A percentile compares a stretch with the other conserved stretches of the same genome.
phyloP scores from a whole-genome alignment of 495 filamentous ascomycete species.

The Trichocladium antarcticum region DNA sequence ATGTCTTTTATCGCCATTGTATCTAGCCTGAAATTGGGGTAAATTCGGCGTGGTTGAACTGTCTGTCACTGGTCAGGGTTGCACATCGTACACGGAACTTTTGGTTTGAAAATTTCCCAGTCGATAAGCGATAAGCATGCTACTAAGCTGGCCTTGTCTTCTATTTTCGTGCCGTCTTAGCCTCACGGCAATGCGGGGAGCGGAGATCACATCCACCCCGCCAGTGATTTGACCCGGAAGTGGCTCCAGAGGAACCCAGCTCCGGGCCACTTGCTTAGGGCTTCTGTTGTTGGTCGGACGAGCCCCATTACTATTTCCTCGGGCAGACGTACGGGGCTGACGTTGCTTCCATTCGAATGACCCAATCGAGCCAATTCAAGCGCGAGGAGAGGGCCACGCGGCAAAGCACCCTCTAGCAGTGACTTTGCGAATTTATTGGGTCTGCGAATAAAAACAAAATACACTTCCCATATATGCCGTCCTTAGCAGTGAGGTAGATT shows the following conservation, averaged over 20 bases:
- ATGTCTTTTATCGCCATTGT: constrained; percentile 10
- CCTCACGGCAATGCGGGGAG: background rate
- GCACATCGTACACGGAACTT: background rate
- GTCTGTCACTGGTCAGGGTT: background rate
- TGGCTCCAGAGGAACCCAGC: too few relatives aligned
- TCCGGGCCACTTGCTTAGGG: too few relatives aligned
- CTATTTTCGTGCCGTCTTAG: background rate
- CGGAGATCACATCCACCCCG: background rate
- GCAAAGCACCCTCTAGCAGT: background rate
- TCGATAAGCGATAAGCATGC: constrained; percentile 19
- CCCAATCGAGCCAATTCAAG: background rate
- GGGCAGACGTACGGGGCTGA: background rate
- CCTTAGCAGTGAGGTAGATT: background rate
- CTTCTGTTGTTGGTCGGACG: too few relatives aligned
- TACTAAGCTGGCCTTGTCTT: background rate
- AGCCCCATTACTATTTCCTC: too few relatives aligned
- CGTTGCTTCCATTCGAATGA: background rate
- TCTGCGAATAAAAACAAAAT: too few relatives aligned
- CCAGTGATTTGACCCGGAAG: too few relatives aligned
- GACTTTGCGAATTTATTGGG: background rate
- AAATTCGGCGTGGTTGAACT: background rate
- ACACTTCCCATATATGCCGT: too few relatives aligned
- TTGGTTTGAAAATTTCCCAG: constrained; percentile 20
- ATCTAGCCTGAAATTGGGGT: background rate
- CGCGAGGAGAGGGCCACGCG: constrained; percentile 3